phyloP scores from a whole-genome alignment of 352 stramenopile species.

The Thraustotheca clavata region DNA sequence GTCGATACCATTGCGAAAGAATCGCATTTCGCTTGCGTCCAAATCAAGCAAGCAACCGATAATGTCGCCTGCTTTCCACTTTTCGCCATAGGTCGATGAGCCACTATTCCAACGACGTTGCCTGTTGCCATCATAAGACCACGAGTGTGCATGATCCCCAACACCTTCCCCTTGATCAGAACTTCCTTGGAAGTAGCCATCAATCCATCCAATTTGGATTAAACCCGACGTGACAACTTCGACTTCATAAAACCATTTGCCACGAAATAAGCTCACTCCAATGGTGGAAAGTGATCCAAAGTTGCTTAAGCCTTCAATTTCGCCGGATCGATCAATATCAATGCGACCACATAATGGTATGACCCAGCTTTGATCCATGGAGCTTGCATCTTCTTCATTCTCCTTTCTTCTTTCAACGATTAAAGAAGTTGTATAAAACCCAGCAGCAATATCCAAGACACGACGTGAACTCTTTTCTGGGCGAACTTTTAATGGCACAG shows the following conservation, averaged over 20 bases:
- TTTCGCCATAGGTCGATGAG: conserved; percentile 81
- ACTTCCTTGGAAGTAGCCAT: conserved; percentile 85
- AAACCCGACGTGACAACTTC: conserved; percentile 84
- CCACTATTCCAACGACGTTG: conserved; percentile 88
- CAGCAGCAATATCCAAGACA: conserved; percentile 72
- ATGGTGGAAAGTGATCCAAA: conserved; percentile 79
- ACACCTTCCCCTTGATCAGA: conserved; percentile 88
- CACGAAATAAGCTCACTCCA: conserved; percentile 58
- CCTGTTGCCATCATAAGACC: conserved; percentile 90
- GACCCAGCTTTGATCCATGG: conserved; percentile 59
- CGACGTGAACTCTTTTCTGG: conserved; percentile 67
- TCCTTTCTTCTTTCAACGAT: conserved; percentile 79
- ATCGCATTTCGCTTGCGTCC: conserved; percentile 69
- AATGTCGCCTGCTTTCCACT: conserved; percentile 87
- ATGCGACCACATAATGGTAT: conserved; percentile 66
- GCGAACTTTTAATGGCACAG: conserved; percentile 73
- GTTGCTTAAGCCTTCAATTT: conserved; percentile 83
- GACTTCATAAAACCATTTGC: conserved; percentile 93
- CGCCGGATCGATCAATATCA: conserved; percentile 76
- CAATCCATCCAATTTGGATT: conserved; percentile 91
- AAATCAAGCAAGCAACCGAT: conserved; percentile 87
- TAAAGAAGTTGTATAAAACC: conserved; percentile 83
- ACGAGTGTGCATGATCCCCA: conserved; percentile 86
- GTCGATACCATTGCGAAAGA: conserved; percentile 83
- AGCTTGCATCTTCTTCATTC: conserved; percentile 56